Percentiles rank a stretch among this genome's conserved stretches.
Conservation (phyloP, 306 rosid genomes). For the Potentilla sterilis region DNA sequence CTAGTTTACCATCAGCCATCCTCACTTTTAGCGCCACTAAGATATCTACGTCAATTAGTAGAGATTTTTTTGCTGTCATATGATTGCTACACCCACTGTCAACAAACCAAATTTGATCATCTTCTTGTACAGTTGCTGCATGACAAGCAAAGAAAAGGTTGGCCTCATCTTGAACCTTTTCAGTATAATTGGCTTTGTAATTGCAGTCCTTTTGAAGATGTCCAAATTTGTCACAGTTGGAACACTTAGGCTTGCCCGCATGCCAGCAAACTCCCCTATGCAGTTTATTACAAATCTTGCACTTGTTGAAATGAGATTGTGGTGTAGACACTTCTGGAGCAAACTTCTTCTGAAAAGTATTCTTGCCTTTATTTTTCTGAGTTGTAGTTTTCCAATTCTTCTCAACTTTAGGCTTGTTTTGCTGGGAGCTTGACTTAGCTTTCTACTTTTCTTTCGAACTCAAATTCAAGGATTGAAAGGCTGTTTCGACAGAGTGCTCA, state of each 20-base stretch:
- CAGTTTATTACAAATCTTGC: too few relatives aligned
- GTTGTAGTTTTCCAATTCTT: too few relatives aligned
- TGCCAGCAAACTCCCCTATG: not conserved
- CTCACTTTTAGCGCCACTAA: not conserved
- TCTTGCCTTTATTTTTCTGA: too few relatives aligned
- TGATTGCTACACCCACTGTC: slow-evolving; percentile 22
- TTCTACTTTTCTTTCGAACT: too few relatives aligned
- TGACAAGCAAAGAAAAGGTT: not conserved
- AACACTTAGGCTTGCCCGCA: not conserved
- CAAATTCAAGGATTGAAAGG: too few relatives aligned
- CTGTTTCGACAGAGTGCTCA: too few relatives aligned
- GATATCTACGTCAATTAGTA: not conserved
- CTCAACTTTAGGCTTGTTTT: too few relatives aligned
- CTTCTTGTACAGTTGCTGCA: not conserved
- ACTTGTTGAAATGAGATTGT: too few relatives aligned
- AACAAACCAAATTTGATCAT: not conserved
- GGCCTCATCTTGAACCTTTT: not conserved
- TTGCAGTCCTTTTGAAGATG: not conserved
- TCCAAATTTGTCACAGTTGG: not conserved
- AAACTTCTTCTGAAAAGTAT: too few relatives aligned
- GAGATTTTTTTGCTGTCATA: not conserved
- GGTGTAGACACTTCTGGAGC: too few relatives aligned
- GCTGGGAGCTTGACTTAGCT: too few relatives aligned
- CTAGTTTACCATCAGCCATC: not conserved
- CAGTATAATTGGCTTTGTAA: not conserved